These are phyloP conservation scores for Solanum chmielewskii DNA, from an alignment of 257 asterid genomes.

Conservation along the genomic window DNA sequence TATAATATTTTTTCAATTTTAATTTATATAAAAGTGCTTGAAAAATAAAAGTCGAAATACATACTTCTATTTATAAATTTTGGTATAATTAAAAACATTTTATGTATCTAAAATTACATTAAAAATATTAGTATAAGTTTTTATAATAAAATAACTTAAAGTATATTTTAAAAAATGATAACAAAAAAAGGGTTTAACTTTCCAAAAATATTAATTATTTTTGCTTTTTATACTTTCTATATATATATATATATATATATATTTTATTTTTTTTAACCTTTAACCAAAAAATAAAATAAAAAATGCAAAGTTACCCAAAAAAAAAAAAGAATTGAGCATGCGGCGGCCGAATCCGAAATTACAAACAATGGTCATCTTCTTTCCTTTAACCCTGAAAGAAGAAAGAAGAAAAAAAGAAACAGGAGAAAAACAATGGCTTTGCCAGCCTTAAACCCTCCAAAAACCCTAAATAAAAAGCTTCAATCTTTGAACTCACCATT, in stretches of 20 bases:
- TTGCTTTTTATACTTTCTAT: background rate
- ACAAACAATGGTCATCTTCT: background rate
- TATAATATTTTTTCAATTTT: too few relatives aligned
- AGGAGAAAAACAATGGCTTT: constrained; percentile 16
- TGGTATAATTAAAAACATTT: too few relatives aligned
- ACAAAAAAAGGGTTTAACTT: background rate
- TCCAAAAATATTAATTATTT: background rate
- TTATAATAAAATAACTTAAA: too few relatives aligned
- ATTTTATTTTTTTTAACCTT: background rate
- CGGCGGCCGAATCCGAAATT: background rate
- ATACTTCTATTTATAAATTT: background rate
- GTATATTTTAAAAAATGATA: background rate
- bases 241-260: too few relatives aligned
- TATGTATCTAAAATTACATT: too few relatives aligned
- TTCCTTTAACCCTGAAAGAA: background rate
- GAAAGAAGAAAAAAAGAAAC: background rate
- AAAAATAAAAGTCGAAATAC: background rate
- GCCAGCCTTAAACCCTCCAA: constrained; percentile 28
- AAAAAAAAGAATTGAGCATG: background rate
- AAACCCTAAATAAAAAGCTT: constrained; percentile 17
- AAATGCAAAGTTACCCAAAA: background rate
- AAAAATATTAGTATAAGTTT: background rate
- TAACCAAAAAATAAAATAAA: background rate
- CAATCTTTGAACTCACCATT: background rate
- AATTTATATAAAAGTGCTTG: too few relatives aligned